Evolutionary conservation across 768 basidiomycete species (phyloP), one percentile per base, ranked within the genome.

Genomic region (Tephrocybe rancida): DNA sequence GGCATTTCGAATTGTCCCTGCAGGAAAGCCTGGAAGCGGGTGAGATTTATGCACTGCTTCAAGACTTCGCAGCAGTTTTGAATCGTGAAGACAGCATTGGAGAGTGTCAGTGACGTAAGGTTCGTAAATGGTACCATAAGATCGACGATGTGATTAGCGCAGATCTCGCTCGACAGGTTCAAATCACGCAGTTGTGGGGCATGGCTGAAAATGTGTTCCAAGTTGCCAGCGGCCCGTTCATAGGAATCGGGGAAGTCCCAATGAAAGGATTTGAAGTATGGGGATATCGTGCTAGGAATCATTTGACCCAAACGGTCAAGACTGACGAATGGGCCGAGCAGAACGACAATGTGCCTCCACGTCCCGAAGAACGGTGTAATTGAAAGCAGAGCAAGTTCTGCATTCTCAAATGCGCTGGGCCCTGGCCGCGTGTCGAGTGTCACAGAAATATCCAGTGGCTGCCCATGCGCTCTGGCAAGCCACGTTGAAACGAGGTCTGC

Each of bases 271-370:
- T 47, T 27, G 22, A 52, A 38, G 13, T 41, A 30, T 6, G 25
- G 25, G 11, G 44, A 26, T 4, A 44, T 26, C 27, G 44, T 22
- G 18, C 39, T 34, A 13, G 54, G 54, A 14, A 55, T 26, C 13
- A 13, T 13, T 3, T 19, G 41, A 6, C 14, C 14, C 13, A 55
- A 32, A 24, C 39, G 14, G 5, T 25, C 25, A 10, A 50, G 27
- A 27, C 27, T 45, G 24, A 55, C 29, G 54, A 55, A 55, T 4
- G 54, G 48, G 9, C 48, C 54, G 22, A 55, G 22, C 9, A 27
- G 18, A 22, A 55, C 19, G n/a, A 37, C 35, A 43, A 50, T 32
- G 14, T 19, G 42, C 24, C 43, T 44, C 54, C 54, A 55, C 4
- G 27, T 30, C 13, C 27, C 2, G 26, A 55, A 55, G 43, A 50